Conservation (phyloP, 208 protist species). For the Trypanosoma cruzi region DNA sequence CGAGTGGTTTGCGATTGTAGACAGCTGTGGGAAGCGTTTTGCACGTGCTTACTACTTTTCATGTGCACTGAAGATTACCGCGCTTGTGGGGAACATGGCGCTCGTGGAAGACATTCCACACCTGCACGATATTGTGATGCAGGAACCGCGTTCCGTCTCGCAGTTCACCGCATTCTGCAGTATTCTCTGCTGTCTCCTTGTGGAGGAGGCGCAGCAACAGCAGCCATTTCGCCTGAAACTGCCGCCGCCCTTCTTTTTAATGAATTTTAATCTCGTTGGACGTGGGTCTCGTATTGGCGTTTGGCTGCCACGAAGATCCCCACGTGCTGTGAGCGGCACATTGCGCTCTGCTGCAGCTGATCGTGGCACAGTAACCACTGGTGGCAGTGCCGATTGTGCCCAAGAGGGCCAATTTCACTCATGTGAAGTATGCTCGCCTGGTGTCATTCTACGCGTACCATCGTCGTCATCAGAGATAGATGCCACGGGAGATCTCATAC, state of each 20-base stretch:
- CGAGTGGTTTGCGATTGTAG: constrained; percentile 39
- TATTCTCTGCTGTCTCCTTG: constrained; percentile 63
- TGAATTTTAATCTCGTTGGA: constrained; percentile 56
- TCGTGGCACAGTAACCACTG: not conserved
- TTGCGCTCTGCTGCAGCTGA: not conserved
- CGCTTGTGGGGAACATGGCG: constrained; percentile 46
- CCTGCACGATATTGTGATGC: constrained; percentile 40
- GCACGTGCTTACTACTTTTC: constrained; percentile 60
- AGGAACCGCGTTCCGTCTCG: constrained; percentile 39
- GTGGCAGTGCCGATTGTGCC: not conserved
- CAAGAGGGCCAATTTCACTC: constrained; percentile 38
- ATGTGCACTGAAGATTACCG: constrained; percentile 58
- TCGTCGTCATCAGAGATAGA: constrained; percentile 2
- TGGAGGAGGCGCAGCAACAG: constrained; percentile 45
- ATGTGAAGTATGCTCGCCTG: constrained; percentile 32
- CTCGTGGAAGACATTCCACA: constrained; percentile 67
- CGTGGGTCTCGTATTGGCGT: constrained; percentile 46
- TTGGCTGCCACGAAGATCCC: constrained; percentile 35
- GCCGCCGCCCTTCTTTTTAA: constrained; percentile 60
- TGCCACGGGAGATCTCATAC: constrained; percentile 14
- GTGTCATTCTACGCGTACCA: constrained; percentile 20
- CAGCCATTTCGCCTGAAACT: constrained; percentile 31
- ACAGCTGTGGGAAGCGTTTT: constrained; percentile 19
- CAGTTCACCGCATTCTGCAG: constrained; percentile 31
- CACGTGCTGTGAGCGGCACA: not conserved